These are phyloP conservation scores for Chytriomyces hyalinus DNA, from an alignment of 192 early-diverging fungal genomes.

Conservation along the genomic window DNA sequence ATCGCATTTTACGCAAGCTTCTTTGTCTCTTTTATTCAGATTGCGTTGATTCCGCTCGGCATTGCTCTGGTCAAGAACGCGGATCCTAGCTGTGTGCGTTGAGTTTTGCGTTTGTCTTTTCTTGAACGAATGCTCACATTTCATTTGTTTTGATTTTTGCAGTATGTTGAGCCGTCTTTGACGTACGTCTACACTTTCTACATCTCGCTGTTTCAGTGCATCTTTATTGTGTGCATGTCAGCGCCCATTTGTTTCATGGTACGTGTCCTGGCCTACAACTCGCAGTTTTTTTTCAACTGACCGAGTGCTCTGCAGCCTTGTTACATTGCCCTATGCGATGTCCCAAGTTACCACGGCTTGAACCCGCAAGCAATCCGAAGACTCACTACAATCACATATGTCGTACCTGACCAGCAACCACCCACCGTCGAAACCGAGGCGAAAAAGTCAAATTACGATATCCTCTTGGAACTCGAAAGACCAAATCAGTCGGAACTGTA, in stretches of 20 bases:
- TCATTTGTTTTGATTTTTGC: neutral
- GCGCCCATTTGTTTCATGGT: conserved; percentile 27
- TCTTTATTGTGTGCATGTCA: conserved; percentile 20
- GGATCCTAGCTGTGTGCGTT: conserved; percentile 3
- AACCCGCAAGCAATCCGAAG: conserved; percentile 3
- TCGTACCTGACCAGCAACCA: neutral
- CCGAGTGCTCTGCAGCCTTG: conserved; percentile 5
- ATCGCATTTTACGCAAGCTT: neutral
- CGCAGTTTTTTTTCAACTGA: neutral
- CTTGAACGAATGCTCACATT: neutral
- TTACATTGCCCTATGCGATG: conserved; percentile 16
- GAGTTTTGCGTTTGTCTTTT: neutral
- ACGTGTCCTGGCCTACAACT: neutral
- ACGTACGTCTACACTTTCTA: conserved; percentile 26
- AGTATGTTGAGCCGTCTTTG: neutral
- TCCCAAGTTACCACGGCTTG: conserved; percentile 23
- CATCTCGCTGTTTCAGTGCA: conserved; percentile 22
- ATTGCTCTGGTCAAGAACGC: conserved; percentile 22
- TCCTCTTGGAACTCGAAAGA: neutral
- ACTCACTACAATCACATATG: conserved; percentile 23
- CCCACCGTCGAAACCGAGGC: too few species aligned
- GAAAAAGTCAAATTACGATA: neutral
- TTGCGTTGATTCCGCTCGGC: conserved; percentile 20
- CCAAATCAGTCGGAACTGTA: neutral
- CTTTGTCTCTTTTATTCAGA: conserved; percentile 7